Evolutionary conservation across 306 rosid genomes (phyloP).

Genomic region (Cucurbita pepo): DNA sequence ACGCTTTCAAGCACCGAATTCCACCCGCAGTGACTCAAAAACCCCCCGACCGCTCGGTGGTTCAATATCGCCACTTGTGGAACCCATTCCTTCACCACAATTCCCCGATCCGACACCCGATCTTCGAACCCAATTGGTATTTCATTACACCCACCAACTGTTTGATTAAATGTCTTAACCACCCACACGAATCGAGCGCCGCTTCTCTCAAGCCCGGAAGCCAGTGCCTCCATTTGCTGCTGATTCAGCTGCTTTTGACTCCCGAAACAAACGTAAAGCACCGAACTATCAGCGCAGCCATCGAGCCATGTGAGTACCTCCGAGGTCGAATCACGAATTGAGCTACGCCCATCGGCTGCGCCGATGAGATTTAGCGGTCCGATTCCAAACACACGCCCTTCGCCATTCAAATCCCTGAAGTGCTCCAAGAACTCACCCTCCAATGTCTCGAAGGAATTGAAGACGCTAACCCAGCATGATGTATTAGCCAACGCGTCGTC

Average conservation of each 20-base stretch:
- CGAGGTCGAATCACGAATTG: neutral
- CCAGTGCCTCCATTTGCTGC: slow-evolving; percentile 46
- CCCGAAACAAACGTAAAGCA: slow-evolving; percentile 54
- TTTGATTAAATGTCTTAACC: slow-evolving; percentile 15
- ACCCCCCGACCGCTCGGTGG: slow-evolving; percentile 37
- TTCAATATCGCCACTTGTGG: slow-evolving; percentile 29
- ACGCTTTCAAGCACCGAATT: slow-evolving; percentile 41
- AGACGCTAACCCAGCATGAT: slow-evolving; percentile 28
- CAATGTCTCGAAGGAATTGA: slow-evolving; percentile 22
- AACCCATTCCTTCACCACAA: slow-evolving; percentile 34
- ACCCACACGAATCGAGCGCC: slow-evolving; percentile 42
- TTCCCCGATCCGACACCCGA: slow-evolving; percentile 27
- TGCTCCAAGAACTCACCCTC: slow-evolving; percentile 24
- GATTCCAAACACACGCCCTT: slow-evolving; percentile 15
- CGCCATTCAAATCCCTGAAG: slow-evolving; percentile 4
- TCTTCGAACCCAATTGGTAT: slow-evolving; percentile 38
- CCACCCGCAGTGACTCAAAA: slow-evolving; percentile 64
- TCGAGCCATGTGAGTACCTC: slow-evolving; percentile 34
- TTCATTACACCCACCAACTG: slow-evolving; percentile 11
- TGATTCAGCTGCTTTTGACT: slow-evolving; percentile 40
- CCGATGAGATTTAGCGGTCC: slow-evolving; percentile 28
- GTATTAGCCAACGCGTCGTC: slow-evolving; percentile 14
- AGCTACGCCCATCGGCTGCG: neutral
- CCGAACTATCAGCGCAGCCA: slow-evolving; percentile 34
- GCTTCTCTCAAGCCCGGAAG: slow-evolving; percentile 44